Evolutionary conservation across 73 alveolate species (phyloP), one percentile per base, ranked within the genome.

Genomic region (Strombidium stylifer): DNA sequence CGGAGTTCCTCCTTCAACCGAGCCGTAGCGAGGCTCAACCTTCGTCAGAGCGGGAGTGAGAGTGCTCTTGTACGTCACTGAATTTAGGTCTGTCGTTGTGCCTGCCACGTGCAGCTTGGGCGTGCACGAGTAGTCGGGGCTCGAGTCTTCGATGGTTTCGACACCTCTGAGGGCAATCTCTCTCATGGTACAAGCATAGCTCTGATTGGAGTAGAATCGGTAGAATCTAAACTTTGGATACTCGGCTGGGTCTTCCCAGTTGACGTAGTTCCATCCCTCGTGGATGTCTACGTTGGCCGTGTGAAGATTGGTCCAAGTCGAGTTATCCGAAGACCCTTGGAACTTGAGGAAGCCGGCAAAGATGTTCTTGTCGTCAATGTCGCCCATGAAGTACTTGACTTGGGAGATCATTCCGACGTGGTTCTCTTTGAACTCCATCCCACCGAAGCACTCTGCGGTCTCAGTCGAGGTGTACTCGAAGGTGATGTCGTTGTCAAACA

Each of bases 1-100:
- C 0, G 73, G 31, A 3, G 55, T 81, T 2, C 85, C 85, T 0
- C 93, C 93, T 55, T 41, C 24, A 32, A 36, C 59, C 7, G 69
- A 54, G 20, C 85, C 85, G 25, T 15, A 50, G 44, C 69, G 21
- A 1, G 93, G 93, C 1, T 69, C 10, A 14, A 82, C 32, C 4
- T 42, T 47, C 0, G 74, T 49, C 20, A 82, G 31, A 4, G 3
- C 4, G 0, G 88, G 78, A 14, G 93, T 74, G 8, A 51, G 20
- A 15, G 84, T 19, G 7, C 52, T 16, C 15, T 74, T 20, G 44
- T 82, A 73, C 8, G 65, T 62, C 32, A 75, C 60, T 0, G 42
- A 4, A 32, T n/a, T n/a, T n/a, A n/a, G n/a, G n/a, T n/a, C n/a
- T n/a, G n/a, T n/a, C n/a, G n/a, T n/a, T n/a, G n/a, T n/a, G n/a